phyloP scores from a whole-genome alignment of 1,284 basidiomycete species.

The Ustilago loliicola region DNA sequence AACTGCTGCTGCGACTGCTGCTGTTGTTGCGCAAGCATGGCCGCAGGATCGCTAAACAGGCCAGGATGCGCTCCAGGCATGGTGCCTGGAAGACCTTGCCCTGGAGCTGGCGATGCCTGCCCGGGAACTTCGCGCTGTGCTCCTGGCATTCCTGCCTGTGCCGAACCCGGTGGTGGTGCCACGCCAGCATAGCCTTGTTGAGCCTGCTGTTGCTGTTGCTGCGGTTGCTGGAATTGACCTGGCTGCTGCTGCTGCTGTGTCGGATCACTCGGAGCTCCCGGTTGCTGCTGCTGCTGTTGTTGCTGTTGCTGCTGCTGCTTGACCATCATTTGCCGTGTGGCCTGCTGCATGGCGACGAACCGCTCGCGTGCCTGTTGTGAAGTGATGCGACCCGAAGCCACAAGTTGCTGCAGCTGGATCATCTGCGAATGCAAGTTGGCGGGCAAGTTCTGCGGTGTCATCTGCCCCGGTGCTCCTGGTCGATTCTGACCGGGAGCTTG shows the following conservation, averaged over 20 bases:
- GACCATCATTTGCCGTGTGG: conserved; percentile 54
- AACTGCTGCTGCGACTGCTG: conserved; percentile 26
- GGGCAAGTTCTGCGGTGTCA: conserved; percentile 41
- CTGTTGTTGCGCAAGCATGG: conserved; percentile 36
- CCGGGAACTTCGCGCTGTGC: conserved; percentile 15
- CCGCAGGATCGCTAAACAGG: conserved; percentile 26
- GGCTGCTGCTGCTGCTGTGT: conserved; percentile 18
- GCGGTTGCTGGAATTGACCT: conserved; percentile 16
- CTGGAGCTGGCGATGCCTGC: conserved; percentile 34
- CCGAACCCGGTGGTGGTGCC: conserved; percentile 21
- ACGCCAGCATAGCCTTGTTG: conserved; percentile 27
- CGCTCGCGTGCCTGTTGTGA: conserved; percentile 63
- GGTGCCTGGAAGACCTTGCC: conserved; percentile 27
- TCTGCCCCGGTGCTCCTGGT: conserved; percentile 18
- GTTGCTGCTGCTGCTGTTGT: conserved; percentile 19
- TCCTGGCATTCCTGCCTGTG: conserved; percentile 16
- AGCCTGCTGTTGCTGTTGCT: conserved; percentile 19
- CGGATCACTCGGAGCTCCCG: conserved; percentile 12
- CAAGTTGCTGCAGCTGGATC: conserved; percentile 58
- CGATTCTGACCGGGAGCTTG: conserved; percentile 18
- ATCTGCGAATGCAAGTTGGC: conserved; percentile 58
- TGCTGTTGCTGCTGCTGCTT: conserved; percentile 46
- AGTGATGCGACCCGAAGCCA: conserved; percentile 56
- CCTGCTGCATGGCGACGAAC: conserved; percentile 60
- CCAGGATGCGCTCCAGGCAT: conserved; percentile 35